phyloP scores from a whole-genome alignment of 2,329 filamentous ascomycete species.

The Colletotrichum sp. region DNA sequence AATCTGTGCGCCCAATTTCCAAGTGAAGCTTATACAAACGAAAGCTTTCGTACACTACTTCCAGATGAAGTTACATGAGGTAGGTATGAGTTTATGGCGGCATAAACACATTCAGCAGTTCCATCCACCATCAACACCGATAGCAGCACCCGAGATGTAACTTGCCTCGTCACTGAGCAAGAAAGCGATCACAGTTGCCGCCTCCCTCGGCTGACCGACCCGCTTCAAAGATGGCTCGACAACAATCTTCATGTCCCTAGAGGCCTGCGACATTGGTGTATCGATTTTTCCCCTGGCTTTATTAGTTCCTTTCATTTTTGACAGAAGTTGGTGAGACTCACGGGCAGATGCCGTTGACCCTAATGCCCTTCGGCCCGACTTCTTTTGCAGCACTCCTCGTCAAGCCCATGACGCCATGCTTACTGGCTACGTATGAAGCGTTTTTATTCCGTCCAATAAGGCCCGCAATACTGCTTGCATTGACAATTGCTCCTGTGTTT shows the following conservation, averaged over 20 bases:
- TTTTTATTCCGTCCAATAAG: conserved; percentile 36
- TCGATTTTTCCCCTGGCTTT: conserved; percentile 29
- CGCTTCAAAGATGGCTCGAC: conserved; percentile 25
- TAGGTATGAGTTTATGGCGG: not conserved
- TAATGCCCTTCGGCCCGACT: conserved; percentile 26
- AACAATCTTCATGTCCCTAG: conserved; percentile 15
- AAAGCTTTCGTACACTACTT: not conserved
- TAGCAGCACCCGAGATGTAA: not conserved
- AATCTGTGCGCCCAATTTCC: not conserved
- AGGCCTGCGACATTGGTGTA: conserved; percentile 31
- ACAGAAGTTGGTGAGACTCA: conserved; percentile 14
- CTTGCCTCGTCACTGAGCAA: not conserved
- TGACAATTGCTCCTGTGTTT: conserved; percentile 50
- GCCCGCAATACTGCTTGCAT: conserved; percentile 47
- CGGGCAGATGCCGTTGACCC: conserved; percentile 34
- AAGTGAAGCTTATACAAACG: not conserved
- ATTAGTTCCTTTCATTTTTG: not conserved
- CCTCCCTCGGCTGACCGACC: conserved; percentile 31
- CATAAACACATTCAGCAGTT: not conserved
- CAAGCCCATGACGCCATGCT: conserved; percentile 35
- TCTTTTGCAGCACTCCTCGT: conserved; percentile 35
- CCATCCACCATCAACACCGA: not conserved
- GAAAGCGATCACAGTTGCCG: conserved; percentile 27
- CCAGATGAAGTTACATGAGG: not conserved
- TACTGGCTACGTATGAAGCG: conserved; percentile 33